These are phyloP conservation scores for Apophysomyces elegans DNA, from an alignment of 371 early-diverging fungal species.

Conservation along the genomic window DNA sequence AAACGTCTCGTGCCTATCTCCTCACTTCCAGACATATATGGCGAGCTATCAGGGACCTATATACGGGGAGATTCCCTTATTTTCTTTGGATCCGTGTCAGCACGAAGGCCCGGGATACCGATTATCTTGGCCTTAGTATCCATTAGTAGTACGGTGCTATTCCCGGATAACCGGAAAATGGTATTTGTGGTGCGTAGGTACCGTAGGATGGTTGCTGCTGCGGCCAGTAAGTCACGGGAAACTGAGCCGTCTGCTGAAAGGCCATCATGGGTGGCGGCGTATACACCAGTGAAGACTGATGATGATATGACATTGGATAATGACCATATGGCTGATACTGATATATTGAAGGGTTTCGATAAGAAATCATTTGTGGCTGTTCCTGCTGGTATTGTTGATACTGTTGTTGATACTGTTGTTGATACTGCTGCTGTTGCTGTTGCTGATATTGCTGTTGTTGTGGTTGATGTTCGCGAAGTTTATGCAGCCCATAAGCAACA, in stretches of 20 bases:
- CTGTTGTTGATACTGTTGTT: background rate
- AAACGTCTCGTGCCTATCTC: no score
- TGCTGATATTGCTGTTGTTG: slow-evolving; percentile 10
- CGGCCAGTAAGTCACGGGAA: background rate
- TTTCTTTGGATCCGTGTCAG: no score
- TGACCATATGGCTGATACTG: background rate
- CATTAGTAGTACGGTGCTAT: slow-evolving; percentile 9
- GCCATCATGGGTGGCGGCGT: background rate
- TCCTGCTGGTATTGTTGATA: slow-evolving; percentile 11
- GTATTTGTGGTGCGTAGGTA: background rate
- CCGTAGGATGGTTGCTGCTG: background rate
- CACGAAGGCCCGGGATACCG: no score
- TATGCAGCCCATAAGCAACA: slow-evolving; percentile 10
- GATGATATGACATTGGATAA: slow-evolving; percentile 8
- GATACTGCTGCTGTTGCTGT: background rate
- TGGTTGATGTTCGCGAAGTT: slow-evolving; percentile 3
- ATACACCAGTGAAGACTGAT: background rate
- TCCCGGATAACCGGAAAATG: background rate
- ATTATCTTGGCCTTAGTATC: background rate
- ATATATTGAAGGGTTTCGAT: background rate
- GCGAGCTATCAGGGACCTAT: no score
- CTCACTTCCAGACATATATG: no score
- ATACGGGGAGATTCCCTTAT: no score
- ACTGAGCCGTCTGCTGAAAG: background rate
- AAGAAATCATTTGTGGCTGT: background rate